Evolutionary conservation across 352 stramenopile genomes (phyloP).

Genomic region (Pythium insidiosum): DNA sequence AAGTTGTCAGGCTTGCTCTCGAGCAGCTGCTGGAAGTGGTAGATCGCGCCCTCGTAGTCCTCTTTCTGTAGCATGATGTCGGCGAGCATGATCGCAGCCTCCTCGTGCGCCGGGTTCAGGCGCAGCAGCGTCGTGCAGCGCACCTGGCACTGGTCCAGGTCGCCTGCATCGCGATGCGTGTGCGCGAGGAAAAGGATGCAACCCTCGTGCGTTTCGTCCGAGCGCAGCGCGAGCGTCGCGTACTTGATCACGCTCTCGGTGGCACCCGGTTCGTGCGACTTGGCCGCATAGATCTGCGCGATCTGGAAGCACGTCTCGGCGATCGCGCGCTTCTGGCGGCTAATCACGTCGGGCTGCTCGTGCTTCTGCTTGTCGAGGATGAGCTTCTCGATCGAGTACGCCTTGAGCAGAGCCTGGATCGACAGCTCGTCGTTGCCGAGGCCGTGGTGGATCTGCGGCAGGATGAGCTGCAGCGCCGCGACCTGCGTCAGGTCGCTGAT

Average conservation of each 20-base stretch:
- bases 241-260: conserved; percentile 76
- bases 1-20: conserved; percentile 89
- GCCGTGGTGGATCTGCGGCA: conserved; percentile 75
- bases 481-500: conserved; percentile 58
- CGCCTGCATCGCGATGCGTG: conserved; percentile 53
- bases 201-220: conserved; percentile 71
- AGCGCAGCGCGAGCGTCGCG: conserved; percentile 63
- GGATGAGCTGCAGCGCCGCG: conserved; percentile 65
- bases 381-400: conserved; percentile 79
- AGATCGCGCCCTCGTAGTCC: conserved; percentile 83
- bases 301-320: conserved; percentile 83
- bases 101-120: conserved; percentile 75
- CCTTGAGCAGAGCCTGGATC: conserved; percentile 76
- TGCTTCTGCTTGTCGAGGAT: conserved; percentile 77
- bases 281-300: conserved; percentile 52
- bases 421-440: conserved; percentile 56
- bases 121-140: conserved; percentile 79
- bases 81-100: conserved; percentile 86
- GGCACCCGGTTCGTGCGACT: conserved; percentile 11
- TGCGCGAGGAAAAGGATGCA: conserved; percentile 82
- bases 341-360: conserved; percentile 73
- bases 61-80: conserved; percentile 87
- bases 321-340: conserved; percentile 59
- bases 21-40: conserved; percentile 87
- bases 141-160: conserved; percentile 82